phyloP scores from a whole-genome alignment of 2,329 filamentous ascomycete species.

The Fusarium sp. region DNA sequence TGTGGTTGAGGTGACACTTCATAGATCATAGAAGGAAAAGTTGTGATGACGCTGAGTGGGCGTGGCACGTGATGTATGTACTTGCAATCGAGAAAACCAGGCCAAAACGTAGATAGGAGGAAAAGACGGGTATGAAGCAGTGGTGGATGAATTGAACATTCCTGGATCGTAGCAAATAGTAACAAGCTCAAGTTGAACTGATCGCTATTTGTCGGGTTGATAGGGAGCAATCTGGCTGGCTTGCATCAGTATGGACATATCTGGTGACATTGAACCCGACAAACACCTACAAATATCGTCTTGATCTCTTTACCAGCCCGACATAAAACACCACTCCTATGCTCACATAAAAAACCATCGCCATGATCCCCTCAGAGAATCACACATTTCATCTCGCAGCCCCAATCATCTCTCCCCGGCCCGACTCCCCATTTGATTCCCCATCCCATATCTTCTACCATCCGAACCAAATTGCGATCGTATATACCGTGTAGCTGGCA shows the following conservation, averaged over 20 bases:
- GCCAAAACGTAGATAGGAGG: constrained; percentile 1
- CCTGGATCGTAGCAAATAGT: not conserved
- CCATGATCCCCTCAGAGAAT: constrained; percentile 47
- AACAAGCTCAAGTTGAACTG: not conserved
- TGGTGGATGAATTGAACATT: not conserved
- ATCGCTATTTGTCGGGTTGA: not conserved
- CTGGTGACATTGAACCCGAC: not conserved
- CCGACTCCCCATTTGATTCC: constrained; percentile 63
- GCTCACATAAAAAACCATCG: not conserved
- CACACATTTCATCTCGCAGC: constrained; percentile 53
- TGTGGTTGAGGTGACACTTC: constrained; percentile 40
- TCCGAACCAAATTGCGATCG: constrained; percentile 61
- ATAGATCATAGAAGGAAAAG: constrained; percentile 29
- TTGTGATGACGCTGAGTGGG: constrained; percentile 23
- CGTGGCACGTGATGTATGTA: constrained; percentile 35
- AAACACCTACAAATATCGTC: not conserved
- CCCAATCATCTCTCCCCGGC: constrained; percentile 55
- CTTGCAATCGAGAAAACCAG: not conserved
- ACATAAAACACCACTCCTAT: not conserved
- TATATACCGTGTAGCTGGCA: constrained; percentile 58
- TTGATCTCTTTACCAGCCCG: not conserved
- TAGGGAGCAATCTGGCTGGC: not conserved
- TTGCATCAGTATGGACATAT: not conserved
- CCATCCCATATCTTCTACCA: constrained; percentile 59
- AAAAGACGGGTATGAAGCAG: not conserved